Evolutionary conservation across 2,329 filamentous ascomycete species (phyloP).

Genomic region (Zymoseptoria brevis): DNA sequence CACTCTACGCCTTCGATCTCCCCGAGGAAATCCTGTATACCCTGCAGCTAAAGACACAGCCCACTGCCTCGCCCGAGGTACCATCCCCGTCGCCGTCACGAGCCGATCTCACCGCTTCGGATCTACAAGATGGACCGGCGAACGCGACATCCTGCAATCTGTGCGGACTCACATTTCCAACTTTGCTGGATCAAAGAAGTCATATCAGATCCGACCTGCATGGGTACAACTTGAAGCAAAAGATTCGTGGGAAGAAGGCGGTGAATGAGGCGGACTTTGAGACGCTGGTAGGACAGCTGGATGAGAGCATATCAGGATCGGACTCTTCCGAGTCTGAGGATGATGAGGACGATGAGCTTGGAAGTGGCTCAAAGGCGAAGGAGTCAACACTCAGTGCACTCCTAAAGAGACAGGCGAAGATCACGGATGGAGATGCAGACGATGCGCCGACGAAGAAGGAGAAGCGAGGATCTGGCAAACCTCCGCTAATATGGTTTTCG

Average conservation of each 20-base stretch:
- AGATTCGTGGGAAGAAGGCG: slow-evolving; percentile 62
- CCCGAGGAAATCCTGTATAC: slow-evolving; percentile 64
- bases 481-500: slow-evolving; percentile 77
- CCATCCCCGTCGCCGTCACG: slow-evolving; percentile 21
- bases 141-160: slow-evolving; percentile 71
- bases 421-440: slow-evolving; percentile 50
- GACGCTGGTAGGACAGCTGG: slow-evolving; percentile 72
- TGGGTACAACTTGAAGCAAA: slow-evolving; percentile 90
- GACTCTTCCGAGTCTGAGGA: slow-evolving; percentile 52
- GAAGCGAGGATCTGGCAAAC: slow-evolving; percentile 53
- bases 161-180: slow-evolving; percentile 64
- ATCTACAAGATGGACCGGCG: slow-evolving; percentile 38
- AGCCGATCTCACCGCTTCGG: slow-evolving; percentile 7
- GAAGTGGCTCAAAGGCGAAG: slow-evolving; percentile 41
- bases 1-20: slow-evolving; percentile 65
- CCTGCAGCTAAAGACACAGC: slow-evolving; percentile 51
- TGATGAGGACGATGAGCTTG: slow-evolving; percentile 56
- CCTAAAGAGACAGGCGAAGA: slow-evolving; percentile 72
- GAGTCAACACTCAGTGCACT: slow-evolving; percentile 67
- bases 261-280: slow-evolving; percentile 81
- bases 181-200: slow-evolving; percentile 69
- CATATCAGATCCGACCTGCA: slow-evolving; percentile 89
- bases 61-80: slow-evolving; percentile 24
- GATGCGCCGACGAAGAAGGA: slow-evolving; percentile 43
- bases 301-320: slow-evolving; percentile 88